Conservation (phyloP, 2,329 filamentous ascomycete species). For the Pseudocercospora crystallina region DNA sequence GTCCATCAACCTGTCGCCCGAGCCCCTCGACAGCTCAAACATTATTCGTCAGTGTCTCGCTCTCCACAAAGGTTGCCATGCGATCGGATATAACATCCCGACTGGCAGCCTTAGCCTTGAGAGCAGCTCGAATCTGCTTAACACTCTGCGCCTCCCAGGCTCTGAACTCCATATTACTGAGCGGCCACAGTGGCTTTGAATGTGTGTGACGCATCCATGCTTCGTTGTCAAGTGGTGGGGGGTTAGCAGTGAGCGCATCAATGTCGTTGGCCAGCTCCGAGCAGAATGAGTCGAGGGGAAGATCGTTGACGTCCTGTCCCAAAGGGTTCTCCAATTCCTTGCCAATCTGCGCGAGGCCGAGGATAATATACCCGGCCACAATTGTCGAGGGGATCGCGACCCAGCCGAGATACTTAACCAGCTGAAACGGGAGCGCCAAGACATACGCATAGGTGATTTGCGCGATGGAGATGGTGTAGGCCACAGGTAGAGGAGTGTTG, state of each 20-base stretch:
- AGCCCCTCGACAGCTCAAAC: too few species aligned
- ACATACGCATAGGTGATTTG: conserved; percentile 88
- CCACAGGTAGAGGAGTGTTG: conserved; percentile 77
- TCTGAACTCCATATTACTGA: conserved; percentile 45
- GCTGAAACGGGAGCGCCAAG: conserved; percentile 77
- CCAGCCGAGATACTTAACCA: conserved; percentile 64
- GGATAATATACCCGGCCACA: conserved; percentile 72
- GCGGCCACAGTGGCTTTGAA: conserved; percentile 59
- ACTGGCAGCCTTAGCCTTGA: conserved; percentile 41
- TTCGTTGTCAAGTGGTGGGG: conserved; percentile 48
- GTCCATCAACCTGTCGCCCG: too few species aligned
- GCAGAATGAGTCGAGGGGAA: conserved; percentile 75
- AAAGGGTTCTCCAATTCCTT: conserved; percentile 85
- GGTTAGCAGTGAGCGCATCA: conserved; percentile 66
- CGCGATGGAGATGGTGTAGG: conserved; percentile 79
- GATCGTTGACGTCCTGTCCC: conserved; percentile 78
- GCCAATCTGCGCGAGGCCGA: conserved; percentile 73
- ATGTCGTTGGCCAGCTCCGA: conserved; percentile 71
- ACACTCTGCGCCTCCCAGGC: conserved; percentile 39
- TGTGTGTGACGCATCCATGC: conserved; percentile 52
- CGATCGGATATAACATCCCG: conserved; percentile 28
- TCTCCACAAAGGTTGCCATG: conserved; percentile 24
- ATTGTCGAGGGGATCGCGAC: conserved; percentile 76
- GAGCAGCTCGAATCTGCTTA: conserved; percentile 44
- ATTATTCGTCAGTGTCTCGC: conserved; percentile 16